A percentile compares a stretch with the other conserved stretches of the same genome.
phyloP scores from a whole-genome alignment of 2,329 filamentous ascomycete species.

The Fusarium subglutinans region DNA sequence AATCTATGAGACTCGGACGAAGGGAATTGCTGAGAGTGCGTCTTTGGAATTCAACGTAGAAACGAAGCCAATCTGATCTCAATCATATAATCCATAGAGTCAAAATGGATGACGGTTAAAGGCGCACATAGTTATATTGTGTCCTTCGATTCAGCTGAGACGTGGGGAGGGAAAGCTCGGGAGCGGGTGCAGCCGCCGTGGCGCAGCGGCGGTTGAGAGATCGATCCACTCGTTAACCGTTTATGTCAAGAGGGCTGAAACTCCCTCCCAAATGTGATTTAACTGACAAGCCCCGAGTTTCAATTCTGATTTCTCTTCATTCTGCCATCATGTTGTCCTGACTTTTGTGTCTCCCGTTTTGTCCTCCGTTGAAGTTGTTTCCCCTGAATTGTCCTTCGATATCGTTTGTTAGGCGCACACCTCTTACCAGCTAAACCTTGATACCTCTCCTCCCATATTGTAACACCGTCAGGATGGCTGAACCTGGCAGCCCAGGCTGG shows the following conservation, averaged over 20 bases:
- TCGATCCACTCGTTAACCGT: not conserved
- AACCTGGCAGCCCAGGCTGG: constrained; percentile 41
- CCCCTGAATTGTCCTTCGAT: not conserved
- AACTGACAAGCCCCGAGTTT: not conserved
- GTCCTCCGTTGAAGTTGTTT: not conserved
- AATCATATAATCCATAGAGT: not conserved
- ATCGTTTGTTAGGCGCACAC: not conserved
- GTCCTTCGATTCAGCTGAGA: constrained; percentile 9
- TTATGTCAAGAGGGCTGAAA: constrained; percentile 1
- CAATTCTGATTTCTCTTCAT: not conserved
- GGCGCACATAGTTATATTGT: not conserved
- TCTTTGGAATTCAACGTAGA: not conserved
- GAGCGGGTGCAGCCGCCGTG: constrained; percentile 26
- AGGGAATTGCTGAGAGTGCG: not conserved
- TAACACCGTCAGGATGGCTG: constrained; percentile 35
- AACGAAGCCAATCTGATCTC: not conserved
- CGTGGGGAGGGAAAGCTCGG: constrained; percentile 1
- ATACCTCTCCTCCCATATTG: not conserved
- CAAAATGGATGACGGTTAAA: too few relatives aligned
- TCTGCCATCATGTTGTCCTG: not conserved
- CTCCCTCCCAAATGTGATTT: not conserved
- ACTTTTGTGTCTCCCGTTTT: not conserved
- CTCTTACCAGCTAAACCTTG: not conserved
- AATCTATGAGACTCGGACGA: not conserved
- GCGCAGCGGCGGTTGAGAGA: constrained; percentile 15